Percentiles rank a stretch among this genome's conserved stretches.
Conservation (phyloP, 371 early-diverging fungal genomes). For the Apophysomyces elegans region DNA sequence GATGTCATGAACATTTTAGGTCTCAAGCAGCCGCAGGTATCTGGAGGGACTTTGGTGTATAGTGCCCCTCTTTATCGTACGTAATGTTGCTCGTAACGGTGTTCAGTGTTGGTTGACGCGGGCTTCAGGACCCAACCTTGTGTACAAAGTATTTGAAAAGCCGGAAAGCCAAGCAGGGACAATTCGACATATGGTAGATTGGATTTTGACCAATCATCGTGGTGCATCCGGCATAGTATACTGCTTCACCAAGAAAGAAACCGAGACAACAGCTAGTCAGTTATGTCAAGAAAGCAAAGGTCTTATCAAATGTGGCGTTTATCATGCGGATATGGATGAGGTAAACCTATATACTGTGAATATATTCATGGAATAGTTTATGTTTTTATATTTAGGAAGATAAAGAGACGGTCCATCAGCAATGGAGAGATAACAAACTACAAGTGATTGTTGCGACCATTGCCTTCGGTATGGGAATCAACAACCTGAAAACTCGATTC, state of each 20-base stretch:
- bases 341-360: conserved; percentile 20
- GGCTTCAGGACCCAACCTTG: conserved; percentile 63
- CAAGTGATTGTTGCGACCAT: conserved; percentile 98
- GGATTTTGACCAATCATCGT: conserved; percentile 66
- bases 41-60: conserved; percentile 54
- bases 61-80: conserved; percentile 60
- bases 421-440: conserved; percentile 71
- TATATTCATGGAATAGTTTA: neutral
- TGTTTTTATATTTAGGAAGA: conserved; percentile 41
- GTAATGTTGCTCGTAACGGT: conserved; percentile 6
- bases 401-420: conserved; percentile 70
- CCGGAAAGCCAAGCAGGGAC: conserved; percentile 55
- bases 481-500: conserved; percentile 85
- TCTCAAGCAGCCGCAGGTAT: conserved; percentile 42
- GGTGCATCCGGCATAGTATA: conserved; percentile 83
- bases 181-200: conserved; percentile 67
- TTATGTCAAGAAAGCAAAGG: conserved; percentile 57
- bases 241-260: conserved; percentile 80
- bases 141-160: conserved; percentile 71
- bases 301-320: conserved; percentile 64
- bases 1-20: conserved; percentile 68
- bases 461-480: conserved; percentile 96
- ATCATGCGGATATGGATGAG: conserved; percentile 85
- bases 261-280: conserved; percentile 67
- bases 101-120: neutral